These are phyloP conservation scores for Cutaneotrichosporon sp. DNA, from an alignment of 1,284 basidiomycete genomes.

Conservation along the genomic window DNA sequence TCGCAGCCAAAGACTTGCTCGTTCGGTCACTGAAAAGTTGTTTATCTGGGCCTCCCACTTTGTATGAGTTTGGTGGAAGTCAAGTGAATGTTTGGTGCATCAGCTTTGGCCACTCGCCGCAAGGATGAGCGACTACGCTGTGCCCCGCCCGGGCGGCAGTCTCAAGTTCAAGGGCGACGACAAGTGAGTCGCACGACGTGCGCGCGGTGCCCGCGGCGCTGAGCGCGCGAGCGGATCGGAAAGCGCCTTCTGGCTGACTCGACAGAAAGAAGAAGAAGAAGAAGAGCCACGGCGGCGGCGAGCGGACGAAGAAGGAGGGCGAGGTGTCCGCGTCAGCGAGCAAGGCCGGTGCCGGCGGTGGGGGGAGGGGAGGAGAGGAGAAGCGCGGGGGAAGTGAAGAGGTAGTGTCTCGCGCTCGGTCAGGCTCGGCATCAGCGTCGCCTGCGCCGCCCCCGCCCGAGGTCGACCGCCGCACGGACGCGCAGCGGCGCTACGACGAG, in stretches of 20 bases:
- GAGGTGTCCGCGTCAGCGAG: constrained; percentile 41
- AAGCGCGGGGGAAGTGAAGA: too few species aligned
- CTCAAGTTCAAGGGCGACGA: constrained; percentile 84
- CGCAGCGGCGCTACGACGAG: constrained; percentile 84
- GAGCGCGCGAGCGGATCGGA: too few species aligned
- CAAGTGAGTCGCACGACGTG: constrained; percentile 57
- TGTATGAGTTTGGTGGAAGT: too few species aligned
- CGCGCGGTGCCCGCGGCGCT: too few species aligned
- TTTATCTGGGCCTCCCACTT: not conserved
- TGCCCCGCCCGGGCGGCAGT: constrained; percentile 71
- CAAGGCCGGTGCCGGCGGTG: not conserved
- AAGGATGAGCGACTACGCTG: constrained; percentile 64
- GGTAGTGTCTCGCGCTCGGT: not conserved
- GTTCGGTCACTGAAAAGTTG: not conserved
- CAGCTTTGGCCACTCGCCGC: constrained; percentile 19
- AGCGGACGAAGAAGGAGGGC: constrained; percentile 14
- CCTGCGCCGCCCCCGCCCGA: not conserved
- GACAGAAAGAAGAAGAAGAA: constrained; percentile 73
- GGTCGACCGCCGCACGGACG: constrained; percentile 66
- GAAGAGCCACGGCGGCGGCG: constrained; percentile 53
- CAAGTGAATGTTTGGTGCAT: too few species aligned
- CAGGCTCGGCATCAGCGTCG: constrained; percentile 6
- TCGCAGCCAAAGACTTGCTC: not conserved
- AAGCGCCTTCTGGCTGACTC: too few species aligned
- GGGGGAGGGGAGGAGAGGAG: too few species aligned